Evolutionary conservation across 768 basidiomycete genomes (phyloP), one percentile per base, ranked within the genome.

Genomic region (Lepiota brunneoincarnata): DNA sequence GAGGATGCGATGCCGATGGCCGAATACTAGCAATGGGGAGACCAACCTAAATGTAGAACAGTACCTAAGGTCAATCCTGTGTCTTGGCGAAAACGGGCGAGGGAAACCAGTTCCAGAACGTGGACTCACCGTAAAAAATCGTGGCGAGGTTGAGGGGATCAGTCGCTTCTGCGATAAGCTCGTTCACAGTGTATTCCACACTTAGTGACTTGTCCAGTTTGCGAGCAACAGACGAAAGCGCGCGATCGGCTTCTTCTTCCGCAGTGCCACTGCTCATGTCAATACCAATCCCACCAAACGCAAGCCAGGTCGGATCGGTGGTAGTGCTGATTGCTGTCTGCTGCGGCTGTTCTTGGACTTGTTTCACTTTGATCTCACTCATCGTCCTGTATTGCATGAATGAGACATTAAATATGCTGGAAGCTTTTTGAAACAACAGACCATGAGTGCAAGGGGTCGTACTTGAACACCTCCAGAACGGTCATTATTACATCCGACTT

Each of bases 381-480:
- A 86, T 86, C 2, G 87, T 87, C 91, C 89, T 91, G 56, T 5
- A 31, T 4, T 4, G 18, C 17, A 24, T 20, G 45, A 12, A 40
- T n/a, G 17, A 49, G 4, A 23, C 18, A 44, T 21, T 10, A 20
- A 11, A 5, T n/a, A n/a, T 31, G 18, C 26, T 47, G 17, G 12
- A 24, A 3, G 31, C 7, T 17, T 15, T 9, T 35, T 47, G 18
- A 47, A 11, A 44, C 26, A 35, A 57, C 82, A 34, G 45, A 93
- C 95, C 96, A 98, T 26, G 84, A 87, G 62, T 98, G 91, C 17
- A 99, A 78, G 4, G 97, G 96, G 67, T 99, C 96, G 64, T 96
- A 84, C 67, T 91, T 93, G 82, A 98, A 97, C 12, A 98, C 96
- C 63, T 97, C 95, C 35, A 99, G 77, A 3, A 99, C 89, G 0